A percentile compares a stretch with the other conserved stretches of the same genome.
phyloP scores from a whole-genome alignment of 2,329 filamentous ascomycete genomes.

The Chaetomium sp. region DNA sequence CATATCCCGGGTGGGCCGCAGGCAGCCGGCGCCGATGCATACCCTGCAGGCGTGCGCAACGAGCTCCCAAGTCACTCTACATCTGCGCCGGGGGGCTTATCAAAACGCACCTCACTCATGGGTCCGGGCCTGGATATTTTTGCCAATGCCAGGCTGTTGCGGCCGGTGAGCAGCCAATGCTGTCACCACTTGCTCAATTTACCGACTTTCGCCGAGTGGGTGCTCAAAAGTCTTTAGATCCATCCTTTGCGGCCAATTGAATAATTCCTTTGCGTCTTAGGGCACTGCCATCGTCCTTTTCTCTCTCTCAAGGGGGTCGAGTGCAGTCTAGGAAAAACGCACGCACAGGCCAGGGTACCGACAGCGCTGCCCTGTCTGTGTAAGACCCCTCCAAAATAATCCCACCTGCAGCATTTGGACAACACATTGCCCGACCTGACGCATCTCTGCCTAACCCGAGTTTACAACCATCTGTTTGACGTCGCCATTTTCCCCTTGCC shows the following conservation, averaged over 20 bases:
- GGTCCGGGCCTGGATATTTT: slow-evolving; percentile 17
- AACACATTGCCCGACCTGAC: slow-evolving; percentile 37
- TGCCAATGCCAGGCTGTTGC: not conserved
- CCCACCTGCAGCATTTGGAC: slow-evolving; percentile 31
- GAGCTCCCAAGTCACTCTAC: slow-evolving; percentile 15
- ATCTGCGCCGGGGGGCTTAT: slow-evolving; percentile 18
- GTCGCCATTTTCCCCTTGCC: slow-evolving; percentile 28
- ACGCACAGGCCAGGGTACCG: slow-evolving; percentile 30
- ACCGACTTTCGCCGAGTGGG: slow-evolving; percentile 22
- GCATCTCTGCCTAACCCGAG: slow-evolving; percentile 38
- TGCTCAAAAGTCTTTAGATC: not conserved
- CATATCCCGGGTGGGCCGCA: slow-evolving; percentile 26
- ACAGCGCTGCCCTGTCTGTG: slow-evolving; percentile 10
- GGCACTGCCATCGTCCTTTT: slow-evolving; percentile 6
- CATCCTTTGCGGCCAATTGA: slow-evolving; percentile 26
- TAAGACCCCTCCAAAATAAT: slow-evolving; percentile 26
- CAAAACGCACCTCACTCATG: slow-evolving; percentile 18
- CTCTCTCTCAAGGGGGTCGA: not conserved
- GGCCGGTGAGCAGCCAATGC: not conserved
- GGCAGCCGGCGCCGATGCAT: slow-evolving; percentile 23
- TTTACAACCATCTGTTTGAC: slow-evolving; percentile 34
- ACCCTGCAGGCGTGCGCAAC: slow-evolving; percentile 26
- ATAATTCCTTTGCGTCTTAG: slow-evolving; percentile 16
- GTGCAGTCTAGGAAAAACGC: slow-evolving; percentile 13
- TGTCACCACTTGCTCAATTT: slow-evolving; percentile 10